Evolutionary conservation across 2,329 filamentous ascomycete genomes (phyloP).

Genomic region (Gnomoniopsis sp.): DNA sequence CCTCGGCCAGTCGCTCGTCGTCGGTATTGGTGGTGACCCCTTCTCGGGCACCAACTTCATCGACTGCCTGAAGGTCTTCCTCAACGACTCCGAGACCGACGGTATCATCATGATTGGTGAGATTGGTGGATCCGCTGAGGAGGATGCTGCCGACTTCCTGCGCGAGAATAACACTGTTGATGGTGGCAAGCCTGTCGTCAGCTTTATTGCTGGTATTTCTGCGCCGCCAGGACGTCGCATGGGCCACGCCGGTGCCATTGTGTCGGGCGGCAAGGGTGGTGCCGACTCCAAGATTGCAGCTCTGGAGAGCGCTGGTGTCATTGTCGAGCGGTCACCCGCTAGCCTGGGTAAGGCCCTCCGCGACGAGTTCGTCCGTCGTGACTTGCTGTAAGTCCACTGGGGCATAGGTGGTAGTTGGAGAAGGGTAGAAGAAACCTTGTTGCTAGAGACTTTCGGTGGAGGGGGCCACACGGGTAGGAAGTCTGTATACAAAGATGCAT

Average conservation of each 20-base stretch:
- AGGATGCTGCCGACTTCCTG: slow-evolving; percentile 96
- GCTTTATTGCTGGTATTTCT: slow-evolving; percentile 97
- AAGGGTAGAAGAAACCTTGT: neutral
- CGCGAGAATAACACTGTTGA: slow-evolving; percentile 86
- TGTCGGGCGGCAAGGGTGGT: slow-evolving; percentile 94
- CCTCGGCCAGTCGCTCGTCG: slow-evolving; percentile 94
- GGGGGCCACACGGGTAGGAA: neutral
- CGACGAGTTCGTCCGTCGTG: slow-evolving; percentile 91
- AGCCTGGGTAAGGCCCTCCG: slow-evolving; percentile 89
- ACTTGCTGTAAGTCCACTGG: slow-evolving; percentile 69
- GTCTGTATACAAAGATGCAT: slow-evolving; percentile 10
- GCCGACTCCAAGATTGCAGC: slow-evolving; percentile 98
- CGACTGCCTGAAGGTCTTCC: slow-evolving; percentile 96
- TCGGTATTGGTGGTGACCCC: slow-evolving; percentile 97
- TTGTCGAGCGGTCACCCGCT: slow-evolving; percentile 94
- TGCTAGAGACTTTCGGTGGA: too few relatives aligned
- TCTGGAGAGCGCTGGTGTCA: slow-evolving; percentile 86
- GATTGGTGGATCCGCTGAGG: slow-evolving; percentile 95
- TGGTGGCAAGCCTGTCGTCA: slow-evolving; percentile 86
- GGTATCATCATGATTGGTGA: slow-evolving; percentile 99
- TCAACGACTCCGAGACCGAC: slow-evolving; percentile 92
- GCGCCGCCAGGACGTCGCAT: slow-evolving; percentile 94
- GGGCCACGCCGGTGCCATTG: slow-evolving; percentile 98
- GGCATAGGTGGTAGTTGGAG: neutral
- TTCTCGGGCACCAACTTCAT: slow-evolving; percentile 99